Base-by-base conservation (phyloP, 176 grass and related monocot genomes). In the Triticum timopheevii region DNA sequence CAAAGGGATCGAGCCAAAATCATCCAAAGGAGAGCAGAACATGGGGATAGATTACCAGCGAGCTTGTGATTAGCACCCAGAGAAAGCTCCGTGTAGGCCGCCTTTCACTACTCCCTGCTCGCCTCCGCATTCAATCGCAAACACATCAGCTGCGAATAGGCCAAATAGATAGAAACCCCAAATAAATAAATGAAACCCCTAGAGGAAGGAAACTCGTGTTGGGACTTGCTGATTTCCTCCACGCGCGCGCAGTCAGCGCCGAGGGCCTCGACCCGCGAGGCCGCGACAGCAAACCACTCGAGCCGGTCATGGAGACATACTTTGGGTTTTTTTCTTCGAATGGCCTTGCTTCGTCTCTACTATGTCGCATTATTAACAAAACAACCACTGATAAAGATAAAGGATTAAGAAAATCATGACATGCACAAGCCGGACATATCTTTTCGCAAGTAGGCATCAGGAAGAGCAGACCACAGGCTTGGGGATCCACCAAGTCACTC, bases 401-500 rank as follows among this genome's bases (percentile, higher is more conserved):
- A 10, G 1, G 39, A 10, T 40, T 40, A 40, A 40, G 39, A 40
- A 40, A 40, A 40, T 10, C 39, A 40, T 40, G 39, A 40, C 39
- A 40, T 40, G 7, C 39, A 40, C 8, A 40, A 40, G 8, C 39
- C 1, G 7, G 39, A 40, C 39, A 40, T 40, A 40, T 8, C 39
- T 40, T 40, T 40, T 9, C 39, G 15, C 12, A 80, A 64, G 24
- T 78, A 93, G 4, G 54, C 39, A 40, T 40, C 39, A 76, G 89
- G 81, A 77, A 35, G 30, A 28, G 40, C 65, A 34, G 4, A 17
- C 82, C 30, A 54, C 47, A 77, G 62, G 47, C 66, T 61, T 30
- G 44, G 39, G 85, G 82, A 34, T 73, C 78, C 28, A 87, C 66
- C 66, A 87, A 20, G 24, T 90, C 85, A 56, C 13, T 69, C 9